A percentile compares a stretch with the other conserved stretches of the same genome.
Evolutionary conservation across 768 basidiomycete species (phyloP).

Genomic region (Russula griseocarnosa): DNA sequence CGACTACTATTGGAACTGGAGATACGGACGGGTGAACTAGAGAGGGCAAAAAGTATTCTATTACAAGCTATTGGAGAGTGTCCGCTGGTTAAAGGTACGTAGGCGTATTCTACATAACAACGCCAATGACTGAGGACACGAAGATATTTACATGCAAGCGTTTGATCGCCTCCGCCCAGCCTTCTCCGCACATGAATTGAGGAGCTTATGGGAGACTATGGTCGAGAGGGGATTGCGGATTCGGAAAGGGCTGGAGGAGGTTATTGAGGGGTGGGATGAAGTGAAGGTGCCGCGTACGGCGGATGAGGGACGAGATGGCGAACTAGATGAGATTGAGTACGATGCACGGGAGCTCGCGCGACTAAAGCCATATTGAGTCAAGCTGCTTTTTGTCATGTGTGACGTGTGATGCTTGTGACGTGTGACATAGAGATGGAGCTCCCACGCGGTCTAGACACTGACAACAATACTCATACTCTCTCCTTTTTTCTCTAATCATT

Average conservation of each 20-base stretch:
- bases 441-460: not conserved
- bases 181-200: slow-evolving; percentile 59
- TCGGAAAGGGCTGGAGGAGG: slow-evolving; percentile 57
- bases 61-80: slow-evolving; percentile 73
- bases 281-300: slow-evolving; percentile 25
- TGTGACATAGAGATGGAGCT: slow-evolving; percentile 1
- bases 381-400: not conserved
- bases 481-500: slow-evolving; percentile 13
- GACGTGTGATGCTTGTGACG: slow-evolving; percentile 3
- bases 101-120: slow-evolving; percentile 10
- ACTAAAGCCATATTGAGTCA: slow-evolving; percentile 56
- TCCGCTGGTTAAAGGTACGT: slow-evolving; percentile 65
- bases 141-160: slow-evolving; percentile 74
- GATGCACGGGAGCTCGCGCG: slow-evolving; percentile 55
- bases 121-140: slow-evolving; percentile 27
- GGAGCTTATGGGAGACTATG: slow-evolving; percentile 66
- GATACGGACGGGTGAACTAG: slow-evolving; percentile 54
- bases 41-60: slow-evolving; percentile 66
- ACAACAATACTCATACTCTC: slow-evolving; percentile 2
- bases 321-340: slow-evolving; percentile 53
- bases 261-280: slow-evolving; percentile 44
- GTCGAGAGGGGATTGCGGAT: slow-evolving; percentile 66
- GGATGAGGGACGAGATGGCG: slow-evolving; percentile 15
- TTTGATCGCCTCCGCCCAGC: slow-evolving; percentile 65
- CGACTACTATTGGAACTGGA: slow-evolving; percentile 73